phyloP scores from a whole-genome alignment of 2,329 filamentous ascomycete genomes.

The Tricladium varicosporioides region DNA sequence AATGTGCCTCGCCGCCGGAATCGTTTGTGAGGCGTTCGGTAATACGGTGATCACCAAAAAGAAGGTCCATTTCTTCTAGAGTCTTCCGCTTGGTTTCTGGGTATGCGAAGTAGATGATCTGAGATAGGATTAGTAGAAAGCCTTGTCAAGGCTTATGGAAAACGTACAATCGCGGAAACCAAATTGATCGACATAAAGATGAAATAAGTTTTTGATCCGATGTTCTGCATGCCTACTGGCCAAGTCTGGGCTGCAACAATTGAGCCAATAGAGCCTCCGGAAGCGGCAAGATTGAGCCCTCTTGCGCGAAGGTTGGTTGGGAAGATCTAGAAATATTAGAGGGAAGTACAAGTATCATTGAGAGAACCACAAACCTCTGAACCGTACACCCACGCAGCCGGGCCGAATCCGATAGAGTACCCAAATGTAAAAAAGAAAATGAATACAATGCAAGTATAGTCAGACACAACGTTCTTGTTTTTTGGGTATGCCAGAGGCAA shows the following conservation, averaged over 20 bases:
- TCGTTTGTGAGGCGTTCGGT: too few species aligned
- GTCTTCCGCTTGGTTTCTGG: constrained; percentile 48
- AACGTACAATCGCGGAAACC: constrained; percentile 43
- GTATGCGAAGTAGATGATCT: constrained; percentile 43
- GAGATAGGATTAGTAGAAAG: constrained; percentile 1
- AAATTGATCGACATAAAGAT: constrained; percentile 55
- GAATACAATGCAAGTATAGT: constrained; percentile 52
- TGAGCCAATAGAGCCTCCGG: constrained; percentile 53
- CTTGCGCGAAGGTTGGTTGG: constrained; percentile 55
- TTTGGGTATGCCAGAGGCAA: constrained; percentile 50
- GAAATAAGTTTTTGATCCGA: constrained; percentile 54
- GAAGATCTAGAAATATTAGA: constrained; percentile 46
- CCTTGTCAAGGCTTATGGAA: neutral
- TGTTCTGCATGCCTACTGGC: constrained; percentile 50
- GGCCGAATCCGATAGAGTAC: constrained; percentile 56
- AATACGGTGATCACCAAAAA: constrained; percentile 34
- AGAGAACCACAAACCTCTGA: constrained; percentile 43
- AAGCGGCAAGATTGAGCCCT: constrained; percentile 54
- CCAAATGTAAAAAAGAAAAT: constrained; percentile 58
- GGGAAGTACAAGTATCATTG: constrained; percentile 17
- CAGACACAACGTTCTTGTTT: constrained; percentile 46
- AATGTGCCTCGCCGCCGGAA: too few species aligned
- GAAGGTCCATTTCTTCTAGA: constrained; percentile 43
- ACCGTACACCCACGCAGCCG: constrained; percentile 58
- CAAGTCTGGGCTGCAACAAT: constrained; percentile 54